Evolutionary conservation across 495 filamentous ascomycete genomes (phyloP).

Genomic region (Penicillium mononematosum): DNA sequence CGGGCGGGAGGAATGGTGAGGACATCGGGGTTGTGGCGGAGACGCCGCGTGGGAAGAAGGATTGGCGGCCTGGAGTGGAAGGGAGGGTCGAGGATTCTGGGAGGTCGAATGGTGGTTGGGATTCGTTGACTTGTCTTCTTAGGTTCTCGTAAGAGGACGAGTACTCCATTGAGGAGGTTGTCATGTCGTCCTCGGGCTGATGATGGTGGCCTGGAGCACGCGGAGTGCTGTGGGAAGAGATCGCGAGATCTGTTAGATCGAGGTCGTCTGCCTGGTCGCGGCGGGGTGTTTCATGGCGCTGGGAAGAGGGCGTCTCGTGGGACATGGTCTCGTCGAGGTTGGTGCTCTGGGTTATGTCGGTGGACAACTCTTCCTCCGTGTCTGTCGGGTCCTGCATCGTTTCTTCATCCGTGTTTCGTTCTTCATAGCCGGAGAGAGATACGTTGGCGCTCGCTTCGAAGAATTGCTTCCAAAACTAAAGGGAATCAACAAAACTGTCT

Average conservation of each 20-base stretch:
- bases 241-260: slow-evolving; percentile 51
- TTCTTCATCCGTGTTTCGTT: slow-evolving; percentile 55
- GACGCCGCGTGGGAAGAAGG: slow-evolving; percentile 31
- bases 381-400: slow-evolving; percentile 50
- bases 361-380: slow-evolving; percentile 51
- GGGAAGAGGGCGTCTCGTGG: slow-evolving; percentile 39
- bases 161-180: slow-evolving; percentile 57
- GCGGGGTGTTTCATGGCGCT: slow-evolving; percentile 19
- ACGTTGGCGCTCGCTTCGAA: slow-evolving; percentile 98
- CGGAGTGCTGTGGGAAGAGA: slow-evolving; percentile 53
- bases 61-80: slow-evolving; percentile 40
- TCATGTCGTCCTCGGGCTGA: slow-evolving; percentile 53
- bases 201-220: slow-evolving; percentile 49
- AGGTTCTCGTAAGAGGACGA: slow-evolving; percentile 37
- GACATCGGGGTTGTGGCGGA: slow-evolving; percentile 38
- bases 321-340: slow-evolving; percentile 31
- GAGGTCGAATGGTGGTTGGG: slow-evolving; percentile 35
- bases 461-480: slow-evolving; percentile 98
- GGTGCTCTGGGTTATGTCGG: slow-evolving; percentile 44
- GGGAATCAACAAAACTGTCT: slow-evolving; percentile 3
- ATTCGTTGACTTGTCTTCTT: slow-evolving; percentile 31
- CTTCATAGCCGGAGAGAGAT: slow-evolving; percentile 93
- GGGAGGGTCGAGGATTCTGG: slow-evolving; percentile 45
- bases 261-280: slow-evolving; percentile 49
- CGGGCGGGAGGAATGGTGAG: slow-evolving; percentile 52